These are phyloP conservation scores for Aphanocladium album DNA, from an alignment of 2,329 filamentous ascomycete genomes.

Conservation along the genomic window DNA sequence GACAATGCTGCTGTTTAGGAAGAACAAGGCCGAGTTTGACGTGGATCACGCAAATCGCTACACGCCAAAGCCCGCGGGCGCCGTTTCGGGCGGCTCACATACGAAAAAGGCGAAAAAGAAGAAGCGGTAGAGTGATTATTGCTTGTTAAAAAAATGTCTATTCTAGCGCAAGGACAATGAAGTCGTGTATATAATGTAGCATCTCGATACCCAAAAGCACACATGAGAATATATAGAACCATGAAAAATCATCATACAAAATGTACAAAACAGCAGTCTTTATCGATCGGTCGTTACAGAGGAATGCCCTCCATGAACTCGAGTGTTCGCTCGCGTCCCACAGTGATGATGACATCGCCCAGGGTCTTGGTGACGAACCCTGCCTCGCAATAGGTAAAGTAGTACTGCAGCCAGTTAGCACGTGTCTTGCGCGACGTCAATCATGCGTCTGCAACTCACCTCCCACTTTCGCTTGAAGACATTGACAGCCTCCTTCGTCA, in stretches of 20 bases:
- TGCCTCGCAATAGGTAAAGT: conserved; percentile 71
- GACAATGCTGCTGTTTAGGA: conserved; percentile 82
- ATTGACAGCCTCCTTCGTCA: conserved; percentile 58
- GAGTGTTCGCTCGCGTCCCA: conserved; percentile 58
- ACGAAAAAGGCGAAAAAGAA: conserved; percentile 34
- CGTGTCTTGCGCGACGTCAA: no score
- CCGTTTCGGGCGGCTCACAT: conserved; percentile 23
- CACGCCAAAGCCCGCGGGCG: conserved; percentile 29
- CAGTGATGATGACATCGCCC: conserved; percentile 67
- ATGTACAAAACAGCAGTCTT: neutral
- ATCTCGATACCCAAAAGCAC: conserved; percentile 6
- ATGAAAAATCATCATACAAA: neutral
- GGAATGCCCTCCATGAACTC: conserved; percentile 69
- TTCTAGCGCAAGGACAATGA: neutral
- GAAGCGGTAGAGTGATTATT: conserved; percentile 26
- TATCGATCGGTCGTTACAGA: conserved; percentile 34
- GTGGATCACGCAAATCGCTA: conserved; percentile 68
- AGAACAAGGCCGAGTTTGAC: conserved; percentile 81
- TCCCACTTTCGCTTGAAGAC: conserved; percentile 70
- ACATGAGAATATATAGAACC: neutral
- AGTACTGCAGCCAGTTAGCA: conserved; percentile 45
- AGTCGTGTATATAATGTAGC: conserved; percentile 9
- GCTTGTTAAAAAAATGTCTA: neutral
- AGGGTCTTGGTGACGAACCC: conserved; percentile 68
- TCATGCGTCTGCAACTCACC: conserved; percentile 33